phyloP scores from a whole-genome alignment of 1,284 basidiomycete genomes.

The Stygiomarasmius scandens region DNA sequence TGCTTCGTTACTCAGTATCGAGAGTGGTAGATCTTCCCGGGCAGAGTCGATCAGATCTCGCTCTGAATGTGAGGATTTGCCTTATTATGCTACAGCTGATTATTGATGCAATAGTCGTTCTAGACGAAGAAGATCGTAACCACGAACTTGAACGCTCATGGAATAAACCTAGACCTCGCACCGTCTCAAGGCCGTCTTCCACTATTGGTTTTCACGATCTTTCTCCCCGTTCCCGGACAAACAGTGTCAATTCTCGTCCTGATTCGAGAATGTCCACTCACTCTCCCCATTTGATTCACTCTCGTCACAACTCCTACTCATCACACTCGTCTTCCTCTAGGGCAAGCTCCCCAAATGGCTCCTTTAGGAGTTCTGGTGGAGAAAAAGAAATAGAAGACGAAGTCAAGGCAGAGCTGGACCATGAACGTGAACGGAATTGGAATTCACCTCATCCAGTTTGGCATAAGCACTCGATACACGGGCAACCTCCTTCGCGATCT shows the following conservation, averaged over 20 bases:
- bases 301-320: slow-evolving; percentile 32
- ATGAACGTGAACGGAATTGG: slow-evolving; percentile 57
- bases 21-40: slow-evolving; percentile 44
- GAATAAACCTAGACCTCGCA: slow-evolving; percentile 48
- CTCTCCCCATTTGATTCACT: slow-evolving; percentile 24
- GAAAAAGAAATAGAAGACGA: slow-evolving; percentile 35
- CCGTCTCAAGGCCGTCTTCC: slow-evolving; percentile 10
- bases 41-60: slow-evolving; percentile 49
- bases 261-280: slow-evolving; percentile 34
- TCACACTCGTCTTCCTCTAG: slow-evolving; percentile 31
- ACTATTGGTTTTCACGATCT: slow-evolving; percentile 22
- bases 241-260: slow-evolving; percentile 35
- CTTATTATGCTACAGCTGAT: neutral
- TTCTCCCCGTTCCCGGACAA: slow-evolving; percentile 29
- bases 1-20: slow-evolving; percentile 37
- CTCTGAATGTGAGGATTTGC: slow-evolving; percentile 43
- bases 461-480: slow-evolving; percentile 28
- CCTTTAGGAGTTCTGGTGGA: slow-evolving; percentile 34
- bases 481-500: slow-evolving; percentile 14
- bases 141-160: slow-evolving; percentile 54
- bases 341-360: slow-evolving; percentile 43
- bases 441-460: slow-evolving; percentile 59
- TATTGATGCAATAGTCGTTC: slow-evolving; percentile 46
- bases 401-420: slow-evolving; percentile 38
- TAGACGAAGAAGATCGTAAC: slow-evolving; percentile 43